Evolutionary conservation across 768 basidiomycete genomes (phyloP), one percentile per base, ranked within the genome.

Genomic region (Mycena latifolia): DNA sequence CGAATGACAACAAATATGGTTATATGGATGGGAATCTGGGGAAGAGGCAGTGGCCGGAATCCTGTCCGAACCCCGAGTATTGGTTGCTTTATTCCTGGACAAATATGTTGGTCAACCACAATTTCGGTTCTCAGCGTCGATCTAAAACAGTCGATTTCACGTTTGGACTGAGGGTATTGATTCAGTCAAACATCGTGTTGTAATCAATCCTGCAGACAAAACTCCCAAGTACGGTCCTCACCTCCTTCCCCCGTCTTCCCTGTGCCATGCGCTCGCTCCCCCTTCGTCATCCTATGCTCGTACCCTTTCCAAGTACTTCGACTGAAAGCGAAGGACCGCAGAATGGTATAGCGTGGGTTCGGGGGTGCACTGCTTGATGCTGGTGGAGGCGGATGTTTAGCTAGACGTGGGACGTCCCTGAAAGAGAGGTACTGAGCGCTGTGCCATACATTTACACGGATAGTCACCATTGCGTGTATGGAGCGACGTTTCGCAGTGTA

Each of bases 261-360:
- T 43, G 80, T 85, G 29, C 87, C 90, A 74, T 86, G 86, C 0
- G 76, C 92, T 75, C 87, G 84, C 80, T 87, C 94, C 7, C 96
- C 96, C 73, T 95, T 92, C 4, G 97, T 98, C 89, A 97, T 92
- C n/a, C 94, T 82, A 76, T 99, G 97, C 71, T 91, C 91, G 72
- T 98, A 99, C 1, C 94, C 95, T 52, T 85, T 87, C 89, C 95
- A 99, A 0, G 80, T 67, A 12, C 76, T 76, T 45, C 92, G 82
- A 45, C 88, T 80, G 74, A 99, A 98, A 20, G 76, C 81, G 76
- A 96, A 98, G 0, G 95, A 96, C 29, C 93, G 86, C 20, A 95
- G 75, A 14, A 92, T 83, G 2, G 77, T 84, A 74, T 92, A 99
- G 6, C 77, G 79, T 7, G 93, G 92, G 73, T 91, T 92, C n/a